Conservation (phyloP, 768 basidiomycete genomes). For the Cyclocybe cylindracea region DNA sequence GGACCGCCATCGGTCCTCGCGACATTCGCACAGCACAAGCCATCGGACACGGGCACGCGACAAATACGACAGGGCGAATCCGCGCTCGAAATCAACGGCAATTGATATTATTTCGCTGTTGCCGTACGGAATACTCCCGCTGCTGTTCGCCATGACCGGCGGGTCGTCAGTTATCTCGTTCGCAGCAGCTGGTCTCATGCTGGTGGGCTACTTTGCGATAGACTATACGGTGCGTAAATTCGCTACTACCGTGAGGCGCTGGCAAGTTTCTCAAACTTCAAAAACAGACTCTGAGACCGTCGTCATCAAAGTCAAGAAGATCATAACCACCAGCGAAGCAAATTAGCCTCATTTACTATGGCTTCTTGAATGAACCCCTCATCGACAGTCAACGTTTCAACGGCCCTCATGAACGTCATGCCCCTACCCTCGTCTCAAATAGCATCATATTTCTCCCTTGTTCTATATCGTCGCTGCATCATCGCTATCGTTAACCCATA, state of each 20-base stretch:
- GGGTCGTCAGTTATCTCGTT: slow-evolving; percentile 18
- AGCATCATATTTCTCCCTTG: too few relatives aligned
- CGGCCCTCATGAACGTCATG: too few relatives aligned
- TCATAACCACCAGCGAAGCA: too few relatives aligned
- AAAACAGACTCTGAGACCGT: too few relatives aligned
- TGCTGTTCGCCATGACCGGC: slow-evolving; percentile 20
- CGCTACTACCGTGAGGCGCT: not conserved
- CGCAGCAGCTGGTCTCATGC: slow-evolving; percentile 16
- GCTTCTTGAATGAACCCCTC: too few relatives aligned
- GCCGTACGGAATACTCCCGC: slow-evolving; percentile 22
- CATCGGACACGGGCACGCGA: slow-evolving; percentile 1
- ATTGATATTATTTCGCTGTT: slow-evolving; percentile 14
- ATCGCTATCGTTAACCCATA: too few relatives aligned
- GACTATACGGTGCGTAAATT: slow-evolving; percentile 14
- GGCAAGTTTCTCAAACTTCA: not conserved
- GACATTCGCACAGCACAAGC: not conserved
- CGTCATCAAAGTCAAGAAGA: too few relatives aligned
- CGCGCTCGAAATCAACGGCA: not conserved
- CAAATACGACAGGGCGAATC: not conserved
- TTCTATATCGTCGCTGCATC: too few relatives aligned
- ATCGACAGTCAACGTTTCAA: too few relatives aligned
- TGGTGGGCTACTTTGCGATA: slow-evolving; percentile 20
- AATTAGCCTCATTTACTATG: too few relatives aligned
- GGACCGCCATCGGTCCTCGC: too few relatives aligned
- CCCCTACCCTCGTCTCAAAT: too few relatives aligned